Percentiles rank a stretch among this genome's conserved stretches.
These are phyloP conservation scores for Yamadazyma blattariae DNA, from an alignment of 1,139 yeast species.

Conservation along the genomic window DNA sequence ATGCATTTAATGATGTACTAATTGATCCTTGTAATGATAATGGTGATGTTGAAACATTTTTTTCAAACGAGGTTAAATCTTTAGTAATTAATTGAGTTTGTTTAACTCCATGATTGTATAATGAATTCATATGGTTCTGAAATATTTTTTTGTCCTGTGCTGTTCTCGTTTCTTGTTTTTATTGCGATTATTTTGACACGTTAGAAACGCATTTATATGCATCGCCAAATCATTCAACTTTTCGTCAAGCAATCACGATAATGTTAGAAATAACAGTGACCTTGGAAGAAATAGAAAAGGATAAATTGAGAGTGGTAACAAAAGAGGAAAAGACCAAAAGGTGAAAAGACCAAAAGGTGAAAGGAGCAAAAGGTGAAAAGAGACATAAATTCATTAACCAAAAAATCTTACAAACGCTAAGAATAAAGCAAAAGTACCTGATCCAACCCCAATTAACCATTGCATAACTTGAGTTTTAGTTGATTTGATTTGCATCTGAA, in stretches of 20 bases:
- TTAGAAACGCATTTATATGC: no score
- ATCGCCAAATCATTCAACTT: no score
- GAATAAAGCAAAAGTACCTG: constrained; percentile 94
- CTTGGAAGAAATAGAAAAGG: no score
- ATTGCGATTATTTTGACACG: no score
- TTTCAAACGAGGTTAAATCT: constrained; percentile 68
- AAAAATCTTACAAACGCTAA: constrained; percentile 86
- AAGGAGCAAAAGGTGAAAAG: no score
- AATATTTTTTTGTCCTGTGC: no score
- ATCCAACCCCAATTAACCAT: constrained; percentile 96
- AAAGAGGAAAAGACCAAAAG: no score
- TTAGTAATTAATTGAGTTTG: constrained; percentile 72
- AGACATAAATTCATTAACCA: constrained; percentile 35
- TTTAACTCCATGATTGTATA: constrained; percentile 85
- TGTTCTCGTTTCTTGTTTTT: no score
- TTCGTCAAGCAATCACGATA: no score
- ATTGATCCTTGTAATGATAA: constrained; percentile 79
- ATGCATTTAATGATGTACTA: constrained; percentile 75
- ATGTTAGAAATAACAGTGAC: no score
- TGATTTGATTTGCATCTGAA: constrained; percentile 90
- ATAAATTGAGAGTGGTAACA: no score
- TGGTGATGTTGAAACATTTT: constrained; percentile 65
- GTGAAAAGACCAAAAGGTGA: no score
- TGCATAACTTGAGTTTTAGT: constrained; percentile 96
- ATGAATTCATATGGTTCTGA: constrained; percentile 62